phyloP scores from a whole-genome alignment of 345 rosid species.

The Corchorus olitorius region DNA sequence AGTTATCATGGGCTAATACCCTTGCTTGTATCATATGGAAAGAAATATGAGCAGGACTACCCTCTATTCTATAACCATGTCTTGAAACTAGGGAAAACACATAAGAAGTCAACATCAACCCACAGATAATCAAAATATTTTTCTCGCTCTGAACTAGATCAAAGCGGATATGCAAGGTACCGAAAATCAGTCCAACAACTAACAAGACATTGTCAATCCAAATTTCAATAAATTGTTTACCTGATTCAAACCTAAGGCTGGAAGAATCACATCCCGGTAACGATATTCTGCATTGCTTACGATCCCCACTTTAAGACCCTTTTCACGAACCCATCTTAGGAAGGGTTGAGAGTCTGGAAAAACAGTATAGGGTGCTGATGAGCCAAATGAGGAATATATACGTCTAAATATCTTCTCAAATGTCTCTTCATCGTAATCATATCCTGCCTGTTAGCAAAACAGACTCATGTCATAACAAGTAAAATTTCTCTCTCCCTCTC shows the following conservation, averaged over 20 bases:
- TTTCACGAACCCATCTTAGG: constrained; percentile 78
- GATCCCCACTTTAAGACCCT: constrained; percentile 72
- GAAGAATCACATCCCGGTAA: constrained; percentile 86
- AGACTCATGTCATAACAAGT: constrained; percentile 9
- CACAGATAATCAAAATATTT: not conserved
- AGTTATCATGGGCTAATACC: not conserved
- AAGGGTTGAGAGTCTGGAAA: constrained; percentile 84
- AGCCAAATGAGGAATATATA: constrained; percentile 90
- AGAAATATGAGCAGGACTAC: not conserved
- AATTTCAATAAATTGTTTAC: constrained; percentile 33
- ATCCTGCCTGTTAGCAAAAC: constrained; percentile 72
- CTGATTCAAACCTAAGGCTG: constrained; percentile 79
- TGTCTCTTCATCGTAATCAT: constrained; percentile 89
- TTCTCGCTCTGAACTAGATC: not conserved
- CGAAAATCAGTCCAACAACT: not conserved
- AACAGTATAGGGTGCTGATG: constrained; percentile 83
- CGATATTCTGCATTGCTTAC: constrained; percentile 90
- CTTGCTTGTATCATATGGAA: not conserved
- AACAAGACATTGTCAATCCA: not conserved
- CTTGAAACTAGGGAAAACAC: not conserved
- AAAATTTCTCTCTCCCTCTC: not conserved
- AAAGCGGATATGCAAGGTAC: not conserved
- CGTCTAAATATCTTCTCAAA: constrained; percentile 84
- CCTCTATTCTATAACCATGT: not conserved
- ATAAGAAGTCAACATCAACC: not conserved